Evolutionary conservation across 257 asterid genomes (phyloP).

Genomic region (Ehretia macrophylla): DNA sequence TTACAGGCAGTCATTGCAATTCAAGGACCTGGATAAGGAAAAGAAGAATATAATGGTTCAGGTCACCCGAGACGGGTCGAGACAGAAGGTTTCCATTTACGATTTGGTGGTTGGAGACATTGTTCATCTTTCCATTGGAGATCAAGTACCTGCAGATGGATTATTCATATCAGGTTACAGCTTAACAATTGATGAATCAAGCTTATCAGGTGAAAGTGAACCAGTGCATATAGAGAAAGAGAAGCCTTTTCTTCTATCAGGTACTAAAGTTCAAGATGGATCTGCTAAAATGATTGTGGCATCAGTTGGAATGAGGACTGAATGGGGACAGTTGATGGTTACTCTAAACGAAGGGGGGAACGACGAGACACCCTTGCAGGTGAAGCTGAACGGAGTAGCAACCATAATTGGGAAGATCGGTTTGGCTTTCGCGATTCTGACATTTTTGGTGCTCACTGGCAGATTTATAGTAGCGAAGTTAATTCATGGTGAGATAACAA

Average conservation of each 20-base stretch:
- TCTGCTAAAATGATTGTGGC: slow-evolving; percentile 69
- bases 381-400: slow-evolving; percentile 78
- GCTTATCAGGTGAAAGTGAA: slow-evolving; percentile 79
- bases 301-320: slow-evolving; percentile 82
- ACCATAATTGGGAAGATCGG: slow-evolving; percentile 77
- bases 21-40: slow-evolving; percentile 67
- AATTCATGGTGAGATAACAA: slow-evolving; percentile 24
- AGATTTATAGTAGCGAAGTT: slow-evolving; percentile 46
- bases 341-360: slow-evolving; percentile 63
- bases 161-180: slow-evolving; percentile 54
- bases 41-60: slow-evolving; percentile 54
- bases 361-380: slow-evolving; percentile 82
- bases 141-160: slow-evolving; percentile 85
- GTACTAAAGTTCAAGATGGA: slow-evolving; percentile 81
- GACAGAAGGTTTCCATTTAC: slow-evolving; percentile 49
- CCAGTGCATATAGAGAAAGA: slow-evolving; percentile 37
- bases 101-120: slow-evolving; percentile 74
- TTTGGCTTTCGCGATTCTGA: slow-evolving; percentile 51
- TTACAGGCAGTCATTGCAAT: slow-evolving; percentile 77
- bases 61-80: slow-evolving; percentile 49
- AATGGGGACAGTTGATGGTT: slow-evolving; percentile 77
- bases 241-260: slow-evolving; percentile 62
- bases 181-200: slow-evolving; percentile 63
- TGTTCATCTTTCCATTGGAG: slow-evolving; percentile 68
- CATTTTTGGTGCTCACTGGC: slow-evolving; percentile 53